Evolutionary conservation across 140 eudicot genomes (phyloP).

Genomic region (Oenanthe javanica): DNA sequence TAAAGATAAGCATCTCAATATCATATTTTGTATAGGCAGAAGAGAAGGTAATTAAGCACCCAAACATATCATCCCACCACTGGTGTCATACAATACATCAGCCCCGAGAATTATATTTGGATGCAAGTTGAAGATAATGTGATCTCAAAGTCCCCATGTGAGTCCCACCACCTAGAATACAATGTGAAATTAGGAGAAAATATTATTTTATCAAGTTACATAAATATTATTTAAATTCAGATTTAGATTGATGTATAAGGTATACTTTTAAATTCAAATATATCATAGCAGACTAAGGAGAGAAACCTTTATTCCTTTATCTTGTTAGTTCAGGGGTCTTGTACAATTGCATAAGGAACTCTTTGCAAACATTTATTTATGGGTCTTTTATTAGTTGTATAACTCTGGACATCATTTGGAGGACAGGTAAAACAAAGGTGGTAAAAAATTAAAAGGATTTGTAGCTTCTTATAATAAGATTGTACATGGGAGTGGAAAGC

Average conservation of each 20-base stretch:
- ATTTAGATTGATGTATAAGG: background rate
- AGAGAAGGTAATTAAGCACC: conserved; percentile 4
- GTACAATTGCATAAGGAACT: background rate
- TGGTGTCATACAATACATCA: conserved; percentile 81
- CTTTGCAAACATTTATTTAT: background rate
- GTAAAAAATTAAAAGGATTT: background rate
- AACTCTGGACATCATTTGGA: background rate
- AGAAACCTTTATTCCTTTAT: background rate
- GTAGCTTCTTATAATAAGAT: background rate
- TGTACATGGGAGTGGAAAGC: background rate
- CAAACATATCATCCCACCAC: conserved; percentile 35
- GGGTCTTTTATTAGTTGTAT: background rate
- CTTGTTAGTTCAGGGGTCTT: background rate
- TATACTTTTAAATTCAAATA: background rate
- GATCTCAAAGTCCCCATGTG: conserved; percentile 94
- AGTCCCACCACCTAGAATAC: conserved; percentile 66
- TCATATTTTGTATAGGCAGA: conserved; percentile 6
- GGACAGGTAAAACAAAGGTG: background rate
- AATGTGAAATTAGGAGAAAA: background rate
- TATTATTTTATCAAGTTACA: background rate
- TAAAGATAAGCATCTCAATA: conserved; percentile 3
- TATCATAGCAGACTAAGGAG: background rate
- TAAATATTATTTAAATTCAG: background rate
- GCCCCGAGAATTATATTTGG: conserved; percentile 87
- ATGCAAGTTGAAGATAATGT: conserved; percentile 40